Evolutionary conservation across 441 rosid genomes (phyloP), one percentile per base, ranked within the genome.

Genomic region (Adansonia grandidieri): DNA sequence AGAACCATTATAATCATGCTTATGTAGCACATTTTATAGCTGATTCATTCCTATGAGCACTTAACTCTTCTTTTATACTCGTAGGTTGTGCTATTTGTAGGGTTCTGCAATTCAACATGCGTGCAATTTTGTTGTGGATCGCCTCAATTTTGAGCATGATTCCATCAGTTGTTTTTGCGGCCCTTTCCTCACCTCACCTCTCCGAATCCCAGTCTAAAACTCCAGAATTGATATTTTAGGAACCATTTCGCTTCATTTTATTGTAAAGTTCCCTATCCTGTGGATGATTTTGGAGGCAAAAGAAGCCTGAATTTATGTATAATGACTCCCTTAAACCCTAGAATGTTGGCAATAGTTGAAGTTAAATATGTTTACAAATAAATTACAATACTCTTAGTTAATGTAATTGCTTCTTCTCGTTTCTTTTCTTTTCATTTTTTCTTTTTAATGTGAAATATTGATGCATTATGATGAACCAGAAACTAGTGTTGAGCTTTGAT

Each of bases 251-350:
- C 61, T n/a, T 17, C 61, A 56, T 17, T 56, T 56, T 17, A 56
- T 17, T 56, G 10, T 17, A 17, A 56, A 56, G 17, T 1, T 57
- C 62, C 62, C 13, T 19, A 19, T 57, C 22, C 42, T 37, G 45
- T 63, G 28, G 42, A 22, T 61, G 65, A 24, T 61, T 61, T 61
- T 24, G 65, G 65, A 24, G 65, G 13, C 70, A 57, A 65, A 44
- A 15, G 24, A 61, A 24, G 40, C 65, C 65, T 61, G 65, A 61
- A 24, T 61, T 61, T 10, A 61, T 61, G 65, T 24, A 22, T 61
- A 10, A 32, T 8, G 22, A 44, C 28, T 17, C 28, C 44, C 28
- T 17, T 66, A 42, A 17, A 45, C 71, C 51, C 13, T 7, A 66
- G 24, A 66, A 66, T 66, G 51, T 44, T 66, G 51, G 28, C 20